Evolutionary conservation across 2,329 filamentous ascomycete species (phyloP).

Genomic region (Monilinia vaccinii-corymbosi): DNA sequence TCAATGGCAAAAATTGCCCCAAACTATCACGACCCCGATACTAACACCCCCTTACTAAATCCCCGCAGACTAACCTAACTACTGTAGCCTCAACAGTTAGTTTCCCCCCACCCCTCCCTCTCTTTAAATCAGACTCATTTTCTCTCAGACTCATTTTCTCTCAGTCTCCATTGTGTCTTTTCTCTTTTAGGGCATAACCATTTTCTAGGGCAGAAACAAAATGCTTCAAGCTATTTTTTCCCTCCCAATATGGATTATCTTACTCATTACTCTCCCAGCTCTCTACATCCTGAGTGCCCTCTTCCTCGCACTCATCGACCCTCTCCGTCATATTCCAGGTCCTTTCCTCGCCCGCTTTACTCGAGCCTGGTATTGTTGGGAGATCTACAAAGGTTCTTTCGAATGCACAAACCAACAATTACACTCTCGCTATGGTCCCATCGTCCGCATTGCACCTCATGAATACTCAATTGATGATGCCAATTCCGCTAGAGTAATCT

Average conservation of each 20-base stretch:
- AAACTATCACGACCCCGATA: background rate
- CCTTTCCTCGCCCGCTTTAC: constrained; percentile 38
- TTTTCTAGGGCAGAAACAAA: too few species aligned
- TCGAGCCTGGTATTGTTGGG: constrained; percentile 35
- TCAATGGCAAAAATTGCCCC: background rate
- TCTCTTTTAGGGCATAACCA: background rate
- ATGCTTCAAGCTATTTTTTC: background rate
- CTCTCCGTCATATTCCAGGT: constrained; percentile 36
- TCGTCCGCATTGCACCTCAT: constrained; percentile 41
- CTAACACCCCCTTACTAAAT: too few species aligned
- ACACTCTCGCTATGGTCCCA: constrained; percentile 37
- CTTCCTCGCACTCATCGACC: background rate
- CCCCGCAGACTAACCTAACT: too few species aligned
- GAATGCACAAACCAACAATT: constrained; percentile 23
- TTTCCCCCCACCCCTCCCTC: background rate
- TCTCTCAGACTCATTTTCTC: background rate
- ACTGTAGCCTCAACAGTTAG: background rate
- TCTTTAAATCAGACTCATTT: background rate
- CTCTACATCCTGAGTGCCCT: constrained; percentile 1
- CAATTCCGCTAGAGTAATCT: constrained; percentile 34
- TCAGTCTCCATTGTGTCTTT: background rate
- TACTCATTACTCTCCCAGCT: background rate
- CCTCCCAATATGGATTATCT: background rate
- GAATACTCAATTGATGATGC: constrained; percentile 39
- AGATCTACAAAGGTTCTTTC: constrained; percentile 17